phyloP scores from a whole-genome alignment of 352 stramenopile genomes.

The Globisporangium takayamanum region DNA sequence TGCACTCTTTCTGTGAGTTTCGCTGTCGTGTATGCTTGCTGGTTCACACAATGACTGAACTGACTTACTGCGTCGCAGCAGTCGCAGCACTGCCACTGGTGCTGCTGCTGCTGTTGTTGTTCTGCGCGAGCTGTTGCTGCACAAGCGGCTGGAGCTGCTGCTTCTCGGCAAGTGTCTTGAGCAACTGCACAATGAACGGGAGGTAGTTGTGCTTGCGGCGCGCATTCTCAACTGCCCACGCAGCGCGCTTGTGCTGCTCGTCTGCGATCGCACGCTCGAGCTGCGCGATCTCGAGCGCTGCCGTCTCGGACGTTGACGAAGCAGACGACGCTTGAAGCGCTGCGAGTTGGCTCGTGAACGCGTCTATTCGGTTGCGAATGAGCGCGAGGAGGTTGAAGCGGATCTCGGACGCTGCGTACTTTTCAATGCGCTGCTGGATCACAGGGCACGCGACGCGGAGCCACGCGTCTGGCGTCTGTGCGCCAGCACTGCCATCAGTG shows the following conservation, averaged over 20 bases:
- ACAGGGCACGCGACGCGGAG: constrained; percentile 84
- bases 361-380: constrained; percentile 74
- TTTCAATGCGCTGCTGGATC: constrained; percentile 92
- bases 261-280: constrained; percentile 42
- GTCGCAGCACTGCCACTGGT: neutral
- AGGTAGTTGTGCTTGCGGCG: constrained; percentile 96
- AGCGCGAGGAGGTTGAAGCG: constrained; percentile 96
- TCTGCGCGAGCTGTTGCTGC: constrained; percentile 45
- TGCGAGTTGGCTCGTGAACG: constrained; percentile 38
- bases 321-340: constrained; percentile 26
- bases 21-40: no score
- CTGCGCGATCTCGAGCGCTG: constrained; percentile 25
- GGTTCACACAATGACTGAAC: no score
- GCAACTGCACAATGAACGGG: constrained; percentile 91
- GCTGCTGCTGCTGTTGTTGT: constrained; percentile 5
- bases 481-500: neutral
- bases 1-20: no score
- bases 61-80: neutral
- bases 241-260: constrained; percentile 63
- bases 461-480: constrained; percentile 55
- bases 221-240: constrained; percentile 89
- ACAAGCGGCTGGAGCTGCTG: constrained; percentile 81
- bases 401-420: constrained; percentile 88
- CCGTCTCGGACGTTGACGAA: constrained; percentile 18
- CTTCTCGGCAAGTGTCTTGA: constrained; percentile 90